Conservation (phyloP, 768 basidiomycete species). For the Russula vinacea region DNA sequence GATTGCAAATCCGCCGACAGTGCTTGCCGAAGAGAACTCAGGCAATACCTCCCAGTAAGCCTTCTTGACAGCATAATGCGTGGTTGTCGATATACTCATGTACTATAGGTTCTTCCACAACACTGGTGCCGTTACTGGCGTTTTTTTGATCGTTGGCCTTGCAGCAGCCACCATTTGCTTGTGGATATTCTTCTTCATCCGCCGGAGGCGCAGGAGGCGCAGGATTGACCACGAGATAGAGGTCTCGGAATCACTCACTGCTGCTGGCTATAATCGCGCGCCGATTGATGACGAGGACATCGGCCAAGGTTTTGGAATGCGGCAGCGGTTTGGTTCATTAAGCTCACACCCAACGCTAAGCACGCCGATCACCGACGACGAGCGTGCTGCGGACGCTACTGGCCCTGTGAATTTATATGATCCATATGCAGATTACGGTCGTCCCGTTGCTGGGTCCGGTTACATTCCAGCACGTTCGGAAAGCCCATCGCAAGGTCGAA, state of each 20-base stretch:
- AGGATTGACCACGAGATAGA: conserved; percentile 66
- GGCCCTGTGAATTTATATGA: conserved; percentile 16
- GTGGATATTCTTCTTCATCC: conserved; percentile 68
- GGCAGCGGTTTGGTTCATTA: conserved; percentile 31
- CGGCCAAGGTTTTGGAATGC: conserved; percentile 29
- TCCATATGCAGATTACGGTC: conserved; percentile 22
- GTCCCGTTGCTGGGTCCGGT: conserved; percentile 37
- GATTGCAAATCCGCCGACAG: conserved; percentile 71
- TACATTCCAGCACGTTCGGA: conserved; percentile 49
- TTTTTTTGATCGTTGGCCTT: conserved; percentile 87
- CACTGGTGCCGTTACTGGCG: conserved; percentile 87
- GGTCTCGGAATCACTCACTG: conserved; percentile 68
- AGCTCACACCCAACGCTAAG: conserved; percentile 29
- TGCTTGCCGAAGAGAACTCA: conserved; percentile 48
- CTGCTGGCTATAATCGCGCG: conserved; percentile 63
- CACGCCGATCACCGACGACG: conserved; percentile 28
- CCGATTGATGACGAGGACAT: conserved; percentile 53
- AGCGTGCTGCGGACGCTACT: conserved; percentile 12
- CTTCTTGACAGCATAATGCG: neutral
- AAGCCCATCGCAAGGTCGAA: conserved; percentile 42
- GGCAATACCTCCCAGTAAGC: conserved; percentile 48
- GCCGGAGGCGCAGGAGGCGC: conserved; percentile 57
- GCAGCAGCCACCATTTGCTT: conserved; percentile 65
- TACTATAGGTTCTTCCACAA: conserved; percentile 73
- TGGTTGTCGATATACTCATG: conserved; percentile 5